These are phyloP conservation scores for Hyaloperonospora arabidopsidis DNA, from an alignment of 352 stramenopile species.

Conservation along the genomic window DNA sequence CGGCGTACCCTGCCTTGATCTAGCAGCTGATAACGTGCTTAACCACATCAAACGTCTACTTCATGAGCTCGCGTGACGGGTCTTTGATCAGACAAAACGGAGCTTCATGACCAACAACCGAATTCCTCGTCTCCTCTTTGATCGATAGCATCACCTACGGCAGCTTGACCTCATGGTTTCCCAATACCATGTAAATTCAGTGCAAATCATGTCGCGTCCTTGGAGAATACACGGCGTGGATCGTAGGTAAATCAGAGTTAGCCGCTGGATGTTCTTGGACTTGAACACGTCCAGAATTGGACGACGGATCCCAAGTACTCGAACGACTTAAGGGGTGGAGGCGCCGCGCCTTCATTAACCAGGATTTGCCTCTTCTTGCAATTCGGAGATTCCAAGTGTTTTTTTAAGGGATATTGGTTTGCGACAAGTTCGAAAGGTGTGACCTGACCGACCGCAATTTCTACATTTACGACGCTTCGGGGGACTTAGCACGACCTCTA, in stretches of 20 bases:
- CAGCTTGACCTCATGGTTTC: slow-evolving; percentile 97
- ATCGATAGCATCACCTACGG: slow-evolving; percentile 96
- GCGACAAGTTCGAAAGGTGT: too few species aligned
- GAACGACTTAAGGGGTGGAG: slow-evolving; percentile 95
- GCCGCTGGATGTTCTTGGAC: slow-evolving; percentile 93
- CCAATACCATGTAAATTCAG: slow-evolving; percentile 96
- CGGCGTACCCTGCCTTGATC: slow-evolving; percentile 55
- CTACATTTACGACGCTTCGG: too few species aligned
- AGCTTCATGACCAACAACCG: slow-evolving; percentile 90
- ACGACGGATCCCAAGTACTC: slow-evolving; percentile 93
- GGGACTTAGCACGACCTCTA: too few species aligned
- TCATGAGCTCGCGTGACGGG: slow-evolving; percentile 94
- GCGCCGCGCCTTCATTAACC: slow-evolving; percentile 92
- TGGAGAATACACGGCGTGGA: slow-evolving; percentile 94
- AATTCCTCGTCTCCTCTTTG: slow-evolving; percentile 94
- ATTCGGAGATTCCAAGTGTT: background rate
- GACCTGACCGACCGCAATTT: too few species aligned
- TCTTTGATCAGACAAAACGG: slow-evolving; percentile 96
- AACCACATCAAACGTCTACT: slow-evolving; percentile 96
- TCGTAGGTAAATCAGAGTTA: slow-evolving; percentile 98
- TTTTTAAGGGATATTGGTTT: too few species aligned
- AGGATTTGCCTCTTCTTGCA: slow-evolving; percentile 98
- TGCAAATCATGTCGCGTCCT: slow-evolving; percentile 96
- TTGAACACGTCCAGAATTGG: slow-evolving; percentile 89
- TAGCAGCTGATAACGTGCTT: slow-evolving; percentile 87